Base-by-base conservation (phyloP, 768 basidiomycete species). In the Lentinus tigrinus region DNA sequence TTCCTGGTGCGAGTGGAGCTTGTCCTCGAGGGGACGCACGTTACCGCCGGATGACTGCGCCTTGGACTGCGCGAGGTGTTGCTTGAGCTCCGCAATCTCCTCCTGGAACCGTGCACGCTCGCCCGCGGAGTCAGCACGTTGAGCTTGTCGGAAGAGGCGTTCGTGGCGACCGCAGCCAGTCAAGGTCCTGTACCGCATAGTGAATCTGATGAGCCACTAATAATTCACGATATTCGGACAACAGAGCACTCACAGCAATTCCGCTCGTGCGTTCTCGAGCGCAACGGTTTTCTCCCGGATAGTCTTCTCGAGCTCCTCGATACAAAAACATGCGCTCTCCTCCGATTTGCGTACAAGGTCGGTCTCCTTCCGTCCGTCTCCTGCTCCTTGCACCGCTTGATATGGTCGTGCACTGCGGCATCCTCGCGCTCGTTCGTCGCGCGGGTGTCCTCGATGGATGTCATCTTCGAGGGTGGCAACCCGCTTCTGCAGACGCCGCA, bases 281-380 rank as follows among this genome's bases (percentile, higher is more conserved):
- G 95, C 92, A 44, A 85, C 79, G 3, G 87, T 88, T 63, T 89
- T 93, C 75, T 98, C 95, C 61, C 88, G 78, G 39, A 98, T 75
- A 2, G 96, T 96, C 65, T 89, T 90, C 70, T 96, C 94, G 21
- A 94, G 81, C 69, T 99, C 96, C 57, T 87, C 88, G 0, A 93
- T 78, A 27, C 93, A 81, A 28, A 73, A 70, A 57, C 87, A 81
- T 1, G 88, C 84, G 40, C 72, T 70, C 14, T 75, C 77, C 67
- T 94, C 92, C 0, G 85, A 78, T 65, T 85, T 84, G 47, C 75
- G 58, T 57, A 87, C 72, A 59, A 81, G 78, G 57, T 92, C 87
- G 10, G 85, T 80, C 59, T 90, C 83, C 60, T 81, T 83, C 57
- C 83, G 81, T 37, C 85, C 81, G 48, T 85, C 58, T 90, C 90